Evolutionary conservation across 441 rosid genomes (phyloP), one percentile per base, ranked within the genome.

Genomic region (Gossypium davidsonii): DNA sequence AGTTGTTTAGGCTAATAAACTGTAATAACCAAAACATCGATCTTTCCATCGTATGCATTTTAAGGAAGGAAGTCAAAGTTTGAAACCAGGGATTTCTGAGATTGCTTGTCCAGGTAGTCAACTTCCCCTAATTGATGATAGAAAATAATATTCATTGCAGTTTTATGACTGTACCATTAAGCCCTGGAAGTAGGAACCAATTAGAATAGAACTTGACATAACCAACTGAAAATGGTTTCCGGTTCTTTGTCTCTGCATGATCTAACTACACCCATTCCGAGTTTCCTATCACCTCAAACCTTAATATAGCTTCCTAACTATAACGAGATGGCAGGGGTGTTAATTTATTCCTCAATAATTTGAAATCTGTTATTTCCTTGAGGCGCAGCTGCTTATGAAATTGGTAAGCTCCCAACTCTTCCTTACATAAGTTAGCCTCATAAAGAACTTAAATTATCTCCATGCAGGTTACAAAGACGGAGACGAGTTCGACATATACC

Each of bases 381-480:
- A 37, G 21, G 31, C 31, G 52, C 73, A 20, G 65, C 18, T 39
- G 23, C 37, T 39, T 39, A 56, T 21, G 52, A 12, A 56, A 67
- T n/a, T 70, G 65, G 73, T 70, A 58, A 21, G 53, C 18, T 37
- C 15, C 20, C 37, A 60, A 28, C 6, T 59, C 44, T 26, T 26
- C 10, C 20, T 60, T 14, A 6, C 65, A 14, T 14, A 59, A 25
- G 18, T 25, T 28, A 28, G 39, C 63, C 63, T 58, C 63, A 58
- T 26, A 26, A 26, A 26, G 10, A 60, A 28, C 15, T 14, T 39
- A 56, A 59, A 23, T 44, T 6, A 34, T 74, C 58, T 56, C 60
- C 49, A 31, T 81, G 80, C 86, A 94, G 98, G 92, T 89, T 55
- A 88, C 91, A 3, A 94, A 94, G 90, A 87, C 93, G 2, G 97